These are phyloP conservation scores for Massospora cicadina DNA, from an alignment of 371 early-diverging fungal genomes.

Conservation along the genomic window DNA sequence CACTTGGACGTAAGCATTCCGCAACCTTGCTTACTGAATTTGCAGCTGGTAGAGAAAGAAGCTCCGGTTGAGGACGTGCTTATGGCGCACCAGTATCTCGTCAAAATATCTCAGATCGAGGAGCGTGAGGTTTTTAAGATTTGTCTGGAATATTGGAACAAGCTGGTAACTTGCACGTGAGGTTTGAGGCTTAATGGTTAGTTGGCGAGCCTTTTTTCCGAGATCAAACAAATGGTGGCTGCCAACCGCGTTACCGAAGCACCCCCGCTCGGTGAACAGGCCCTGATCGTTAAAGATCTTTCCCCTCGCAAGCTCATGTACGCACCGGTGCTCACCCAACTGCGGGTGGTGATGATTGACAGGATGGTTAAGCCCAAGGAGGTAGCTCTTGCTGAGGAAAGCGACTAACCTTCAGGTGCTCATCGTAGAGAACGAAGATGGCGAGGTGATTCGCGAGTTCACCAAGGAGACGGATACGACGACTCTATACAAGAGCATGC, in stretches of 20 bases:
- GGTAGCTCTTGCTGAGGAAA: slow-evolving; percentile 20
- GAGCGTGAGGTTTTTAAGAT: slow-evolving; percentile 96
- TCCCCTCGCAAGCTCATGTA: slow-evolving; percentile 57
- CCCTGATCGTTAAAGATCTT: slow-evolving; percentile 18
- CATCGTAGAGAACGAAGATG: slow-evolving; percentile 98
- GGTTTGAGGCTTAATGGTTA: slow-evolving; percentile 12
- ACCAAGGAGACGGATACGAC: slow-evolving; percentile 98
- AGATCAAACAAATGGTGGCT: slow-evolving; percentile 40
- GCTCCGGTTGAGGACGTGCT: slow-evolving; percentile 43
- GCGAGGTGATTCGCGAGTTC: slow-evolving; percentile 97
- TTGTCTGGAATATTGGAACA: slow-evolving; percentile 92
- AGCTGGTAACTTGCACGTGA: slow-evolving; percentile 53
- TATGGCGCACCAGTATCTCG: slow-evolving; percentile 71
- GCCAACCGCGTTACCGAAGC: slow-evolving; percentile 24
- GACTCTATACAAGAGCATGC: slow-evolving; percentile 94
- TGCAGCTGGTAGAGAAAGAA: slow-evolving; percentile 40
- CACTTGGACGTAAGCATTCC: slow-evolving; percentile 51
- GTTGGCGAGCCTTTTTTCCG: slow-evolving; percentile 66
- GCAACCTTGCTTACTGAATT: neutral
- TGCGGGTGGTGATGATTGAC: slow-evolving; percentile 87
- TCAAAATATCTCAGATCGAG: slow-evolving; percentile 75
- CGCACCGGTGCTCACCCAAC: slow-evolving; percentile 50
- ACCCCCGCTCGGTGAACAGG: slow-evolving; percentile 21
- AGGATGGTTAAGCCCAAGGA: slow-evolving; percentile 96
- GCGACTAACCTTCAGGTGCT: slow-evolving; percentile 42